Evolutionary conservation across 148 eudicot species (phyloP), one percentile per base, ranked within the genome.

Genomic region (Salicornia ramosissima): DNA sequence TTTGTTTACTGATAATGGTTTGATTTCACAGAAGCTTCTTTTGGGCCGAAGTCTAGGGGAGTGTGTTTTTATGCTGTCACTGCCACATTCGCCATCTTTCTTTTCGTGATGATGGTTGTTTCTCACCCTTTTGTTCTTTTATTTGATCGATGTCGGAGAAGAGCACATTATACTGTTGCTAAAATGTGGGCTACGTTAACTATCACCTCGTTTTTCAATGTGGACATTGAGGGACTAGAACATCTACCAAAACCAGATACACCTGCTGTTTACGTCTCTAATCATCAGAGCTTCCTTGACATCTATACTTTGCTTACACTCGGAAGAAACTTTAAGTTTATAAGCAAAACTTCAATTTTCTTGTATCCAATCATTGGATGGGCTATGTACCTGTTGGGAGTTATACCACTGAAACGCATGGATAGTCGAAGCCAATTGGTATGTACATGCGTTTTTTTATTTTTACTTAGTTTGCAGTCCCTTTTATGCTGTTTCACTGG

Each of bases 231-330:
- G 82, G 98, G 98, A 55, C 75, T 86, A 77, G 92, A 93, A 70
- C 80, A 93, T 80, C 79, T 93, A 46, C 96, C 98, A 29, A 62
- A 75, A 57, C 60, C 85, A 49, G 85, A 88, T 75, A 71, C 85
- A 58, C 88, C 98, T 64, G 95, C 95, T 62, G 95, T 93, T 22
- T 93, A 88, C 74, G 96, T 93, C 63, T 86, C 98, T 73, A 93
- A 93, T 68, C 95, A 93, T 77, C 98, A 88, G 83, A 93, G 98
- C 79, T 93, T 93, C 78, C 79, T 93, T 31, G 98, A 93, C 78
- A 90, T 90, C 74, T 90, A 88, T 74, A 58, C 96, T 60, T 86
- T 90, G 78, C 88, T 93, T 29, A 90, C 96, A 72, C 90, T 93
- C 56, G 89, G 90, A 57, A 81, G 90, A 76, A 80, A 75, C 83